Base-by-base conservation (phyloP, 331 rosid genomes). In the Malus hybrid region DNA sequence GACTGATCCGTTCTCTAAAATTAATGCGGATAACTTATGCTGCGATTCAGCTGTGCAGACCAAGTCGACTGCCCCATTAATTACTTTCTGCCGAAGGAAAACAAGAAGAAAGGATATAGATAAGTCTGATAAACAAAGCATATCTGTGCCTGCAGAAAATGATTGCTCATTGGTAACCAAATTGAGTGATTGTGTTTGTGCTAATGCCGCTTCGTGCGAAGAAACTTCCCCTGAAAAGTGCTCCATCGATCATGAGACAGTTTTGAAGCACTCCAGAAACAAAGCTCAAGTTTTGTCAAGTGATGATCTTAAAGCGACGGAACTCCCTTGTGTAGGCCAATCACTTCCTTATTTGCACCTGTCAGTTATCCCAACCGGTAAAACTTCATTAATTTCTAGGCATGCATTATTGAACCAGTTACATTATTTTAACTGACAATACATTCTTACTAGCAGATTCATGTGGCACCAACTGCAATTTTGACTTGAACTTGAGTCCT, bases 21-120 rank as follows among this genome's bases (percentile, higher is more conserved):
- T 65, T 70, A 73, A 79, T 66, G 77, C 46, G 5, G 69, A 36
- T 46, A 76, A 68, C 71, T 73, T 68, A 82, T 57, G 84, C 52
- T 63, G 60, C 50, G 33, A 33, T 58, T 9, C 63, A 7, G 50
- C 55, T 24, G 39, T 16, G n/a, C 33, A 63, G 53, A 70, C 68
- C 30, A 70, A 42, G 79, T 80, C 36, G 39, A 75, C 33, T 36
- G 57, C 75, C 53, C 85, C 90, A 7, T 53, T 84, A 73, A 70
- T 72, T 73, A 89, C 91, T 79, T 88, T 88, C 82, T 76, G 68
- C 75, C 84, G 82, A 67, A 75, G 89, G 73, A 76, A 79, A 72
- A 87, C 77, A 79, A 76, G 87, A 72, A 87, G 73, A 86, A 87
- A 65, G 71, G 61, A 75, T 55, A 75, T 48, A 22, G 82, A 80